phyloP scores from a whole-genome alignment of 441 rosid genomes.

The Hura crepitans region DNA sequence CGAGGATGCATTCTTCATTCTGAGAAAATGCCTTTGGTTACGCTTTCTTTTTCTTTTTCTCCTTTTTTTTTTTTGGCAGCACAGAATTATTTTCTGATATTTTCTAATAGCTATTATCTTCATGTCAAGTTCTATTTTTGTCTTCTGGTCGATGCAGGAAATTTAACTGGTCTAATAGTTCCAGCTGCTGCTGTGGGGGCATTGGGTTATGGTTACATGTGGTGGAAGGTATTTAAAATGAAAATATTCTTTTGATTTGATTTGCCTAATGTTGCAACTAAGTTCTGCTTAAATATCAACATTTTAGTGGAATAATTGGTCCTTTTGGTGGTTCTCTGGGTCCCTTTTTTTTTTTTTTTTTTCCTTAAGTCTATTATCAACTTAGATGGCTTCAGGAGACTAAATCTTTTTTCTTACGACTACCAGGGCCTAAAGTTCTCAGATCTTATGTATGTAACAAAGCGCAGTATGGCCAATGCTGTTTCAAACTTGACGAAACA shows the following conservation, averaged over 20 bases:
- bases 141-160: slow-evolving; percentile 39
- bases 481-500: slow-evolving; percentile 74
- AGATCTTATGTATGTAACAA: slow-evolving; percentile 89
- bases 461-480: slow-evolving; percentile 67
- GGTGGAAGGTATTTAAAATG: slow-evolving; percentile 83
- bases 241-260: background rate
- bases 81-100: background rate
- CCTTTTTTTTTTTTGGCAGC: too few relatives aligned
- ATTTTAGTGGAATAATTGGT: background rate
- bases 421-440: slow-evolving; percentile 72
- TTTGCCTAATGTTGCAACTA: background rate
- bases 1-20: background rate
- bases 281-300: background rate
- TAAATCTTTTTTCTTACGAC: slow-evolving; percentile 13
- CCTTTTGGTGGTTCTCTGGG: background rate
- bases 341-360: too few relatives aligned
- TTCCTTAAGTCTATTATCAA: background rate
- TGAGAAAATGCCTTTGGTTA: background rate
- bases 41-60: background rate
- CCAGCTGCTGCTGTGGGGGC: slow-evolving; percentile 88
- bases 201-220: slow-evolving; percentile 95
- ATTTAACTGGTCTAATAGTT: slow-evolving; percentile 45
- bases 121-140: slow-evolving; percentile 6
- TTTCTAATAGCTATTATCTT: background rate
- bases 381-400: slow-evolving; percentile 16